phyloP scores from a whole-genome alignment of 1,284 basidiomycete genomes.

The Ceratobasidium theobromae region DNA sequence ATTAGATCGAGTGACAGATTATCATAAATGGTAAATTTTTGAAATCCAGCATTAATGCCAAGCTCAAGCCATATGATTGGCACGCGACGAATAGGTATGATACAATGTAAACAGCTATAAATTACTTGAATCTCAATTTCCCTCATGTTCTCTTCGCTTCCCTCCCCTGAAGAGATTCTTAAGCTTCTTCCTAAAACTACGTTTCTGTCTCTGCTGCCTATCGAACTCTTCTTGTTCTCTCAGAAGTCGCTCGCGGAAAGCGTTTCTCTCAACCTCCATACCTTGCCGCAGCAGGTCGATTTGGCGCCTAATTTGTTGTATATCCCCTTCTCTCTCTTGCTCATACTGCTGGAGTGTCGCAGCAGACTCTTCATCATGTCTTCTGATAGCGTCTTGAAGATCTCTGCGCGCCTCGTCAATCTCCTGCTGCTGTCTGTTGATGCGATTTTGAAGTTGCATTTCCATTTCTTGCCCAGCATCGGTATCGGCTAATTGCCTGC shows the following conservation, averaged over 20 bases:
- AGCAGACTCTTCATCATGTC: neutral
- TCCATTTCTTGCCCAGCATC: conserved; percentile 6
- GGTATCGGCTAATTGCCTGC: neutral
- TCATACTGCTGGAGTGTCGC: neutral
- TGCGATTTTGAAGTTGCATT: neutral
- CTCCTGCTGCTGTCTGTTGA: conserved; percentile 9
- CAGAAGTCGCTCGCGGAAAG: neutral
- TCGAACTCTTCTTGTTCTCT: neutral
- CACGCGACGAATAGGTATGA: no score
- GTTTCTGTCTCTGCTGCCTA: neutral
- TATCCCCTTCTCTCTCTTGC: conserved; percentile 7
- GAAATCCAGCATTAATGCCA: no score
- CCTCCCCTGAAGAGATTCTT: neutral
- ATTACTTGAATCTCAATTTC: neutral
- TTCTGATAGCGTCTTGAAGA: neutral
- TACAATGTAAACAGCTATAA: neutral
- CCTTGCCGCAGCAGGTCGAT: neutral
- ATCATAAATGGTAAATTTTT: no score
- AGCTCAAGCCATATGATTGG: no score
- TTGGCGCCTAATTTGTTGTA: neutral
- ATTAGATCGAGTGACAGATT: no score
- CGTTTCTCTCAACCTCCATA: neutral
- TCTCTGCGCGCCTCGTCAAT: conserved; percentile 7
- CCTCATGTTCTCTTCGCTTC: neutral
- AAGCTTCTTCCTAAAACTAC: neutral